A percentile compares a stretch with the other conserved stretches of the same genome.
These are phyloP conservation scores for Rhodotorula glutinis DNA, from an alignment of 1,284 basidiomycete genomes.

Conservation along the genomic window DNA sequence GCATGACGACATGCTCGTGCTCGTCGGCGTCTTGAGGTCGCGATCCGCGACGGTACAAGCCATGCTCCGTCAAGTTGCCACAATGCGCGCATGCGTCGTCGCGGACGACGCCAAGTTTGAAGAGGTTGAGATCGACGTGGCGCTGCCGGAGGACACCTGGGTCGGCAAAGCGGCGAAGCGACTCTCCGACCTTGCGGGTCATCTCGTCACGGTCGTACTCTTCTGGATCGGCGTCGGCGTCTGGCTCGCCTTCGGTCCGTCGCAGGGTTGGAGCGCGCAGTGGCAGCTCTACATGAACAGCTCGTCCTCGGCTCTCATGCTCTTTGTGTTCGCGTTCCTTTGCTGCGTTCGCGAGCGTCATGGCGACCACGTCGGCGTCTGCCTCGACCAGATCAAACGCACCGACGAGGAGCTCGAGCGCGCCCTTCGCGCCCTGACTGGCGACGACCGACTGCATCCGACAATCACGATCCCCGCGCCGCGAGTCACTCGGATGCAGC, in stretches of 20 bases:
- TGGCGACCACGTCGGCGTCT: not conserved
- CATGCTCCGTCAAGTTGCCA: not conserved
- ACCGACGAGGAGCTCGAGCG: constrained; percentile 1
- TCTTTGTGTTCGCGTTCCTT: constrained; percentile 1
- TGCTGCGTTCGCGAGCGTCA: constrained; percentile 4
- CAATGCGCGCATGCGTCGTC: too few relatives aligned
- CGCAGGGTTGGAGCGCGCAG: not conserved
- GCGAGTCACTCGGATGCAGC: not conserved
- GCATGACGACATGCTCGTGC: not conserved
- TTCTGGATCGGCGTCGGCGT: constrained; percentile 2
- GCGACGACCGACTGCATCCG: not conserved
- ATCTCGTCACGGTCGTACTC: not conserved
- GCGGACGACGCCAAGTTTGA: not conserved
- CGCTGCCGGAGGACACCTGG: not conserved
- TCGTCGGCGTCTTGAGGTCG: not conserved
- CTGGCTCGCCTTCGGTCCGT: constrained; percentile 1
- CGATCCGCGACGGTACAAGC: not conserved
- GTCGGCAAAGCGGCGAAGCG: not conserved
- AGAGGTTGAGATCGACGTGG: not conserved
- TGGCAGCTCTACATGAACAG: constrained; percentile 6
- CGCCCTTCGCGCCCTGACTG: not conserved
- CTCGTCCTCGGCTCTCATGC: constrained; percentile 4
- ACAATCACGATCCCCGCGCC: not conserved
- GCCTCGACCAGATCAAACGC: not conserved
- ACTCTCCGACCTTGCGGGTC: not conserved